phyloP scores from a whole-genome alignment of 169 alveolate species.

The Plasmodium cynomolgi region DNA sequence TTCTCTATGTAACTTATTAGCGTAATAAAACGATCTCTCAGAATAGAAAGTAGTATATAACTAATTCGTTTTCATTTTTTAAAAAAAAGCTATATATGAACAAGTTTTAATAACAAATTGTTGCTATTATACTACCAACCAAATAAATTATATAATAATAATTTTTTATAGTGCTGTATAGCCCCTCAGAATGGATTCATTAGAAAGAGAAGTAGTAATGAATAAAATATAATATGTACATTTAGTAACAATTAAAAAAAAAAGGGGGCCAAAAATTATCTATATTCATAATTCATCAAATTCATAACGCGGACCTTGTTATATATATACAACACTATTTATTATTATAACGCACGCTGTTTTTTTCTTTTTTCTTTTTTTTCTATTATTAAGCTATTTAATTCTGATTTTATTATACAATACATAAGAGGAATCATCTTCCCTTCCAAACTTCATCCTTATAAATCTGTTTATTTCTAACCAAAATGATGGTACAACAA shows the following conservation, averaged over 20 bases:
- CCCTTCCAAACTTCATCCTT: neutral
- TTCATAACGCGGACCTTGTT: neutral
- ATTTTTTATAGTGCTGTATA: neutral
- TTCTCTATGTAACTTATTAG: neutral
- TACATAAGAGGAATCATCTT: neutral
- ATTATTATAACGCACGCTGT: neutral
- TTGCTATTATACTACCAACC: neutral
- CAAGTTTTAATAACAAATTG: neutral
- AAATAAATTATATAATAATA: no score
- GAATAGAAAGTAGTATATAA: neutral
- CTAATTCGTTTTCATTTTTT: neutral
- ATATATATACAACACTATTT: neutral
- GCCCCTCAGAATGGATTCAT: neutral
- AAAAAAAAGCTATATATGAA: neutral
- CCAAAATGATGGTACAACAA: neutral
- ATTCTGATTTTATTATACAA: neutral
- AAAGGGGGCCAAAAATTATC: neutral
- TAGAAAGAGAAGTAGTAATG: neutral
- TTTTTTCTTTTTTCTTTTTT: no score
- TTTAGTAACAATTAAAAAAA: no score
- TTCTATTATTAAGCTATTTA: neutral
- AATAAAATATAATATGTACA: neutral
- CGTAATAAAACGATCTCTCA: no score
- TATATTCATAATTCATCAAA: neutral
- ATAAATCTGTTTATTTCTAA: neutral